Conservation (phyloP, 108 stramenopile species). For the Nannochloropsis gaditana region DNA sequence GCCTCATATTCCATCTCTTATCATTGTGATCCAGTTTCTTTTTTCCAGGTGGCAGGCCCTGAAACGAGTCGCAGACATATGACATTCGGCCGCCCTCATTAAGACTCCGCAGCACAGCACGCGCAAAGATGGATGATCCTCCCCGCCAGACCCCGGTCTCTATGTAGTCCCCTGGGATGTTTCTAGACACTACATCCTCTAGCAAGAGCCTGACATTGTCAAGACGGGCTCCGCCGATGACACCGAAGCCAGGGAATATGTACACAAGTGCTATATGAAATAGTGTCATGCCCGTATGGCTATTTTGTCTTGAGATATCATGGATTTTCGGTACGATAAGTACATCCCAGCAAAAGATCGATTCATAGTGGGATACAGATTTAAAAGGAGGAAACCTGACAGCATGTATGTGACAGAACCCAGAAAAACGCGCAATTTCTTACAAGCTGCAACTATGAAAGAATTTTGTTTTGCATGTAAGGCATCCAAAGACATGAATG, state of each 20-base stretch:
- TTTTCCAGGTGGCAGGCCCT: constrained; percentile 34
- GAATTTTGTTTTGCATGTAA: too few species aligned
- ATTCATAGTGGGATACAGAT: neutral
- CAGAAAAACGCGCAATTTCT: too few species aligned
- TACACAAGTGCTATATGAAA: neutral
- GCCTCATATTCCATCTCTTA: constrained; percentile 35
- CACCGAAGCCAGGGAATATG: neutral
- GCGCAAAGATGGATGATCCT: neutral
- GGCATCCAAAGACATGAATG: too few species aligned
- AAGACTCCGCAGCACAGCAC: constrained; percentile 17
- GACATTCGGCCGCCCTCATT: neutral
- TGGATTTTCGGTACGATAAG: neutral
- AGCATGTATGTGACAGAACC: too few species aligned
- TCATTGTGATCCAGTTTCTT: constrained; percentile 25
- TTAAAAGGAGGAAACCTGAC: neutral
- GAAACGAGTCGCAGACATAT: constrained; percentile 32
- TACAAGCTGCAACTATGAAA: too few species aligned
- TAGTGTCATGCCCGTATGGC: too few species aligned
- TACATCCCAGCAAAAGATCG: too few species aligned
- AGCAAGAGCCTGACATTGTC: neutral
- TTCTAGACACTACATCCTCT: neutral
- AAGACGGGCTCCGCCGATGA: neutral
- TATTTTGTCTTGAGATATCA: too few species aligned
- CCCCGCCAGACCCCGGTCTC: constrained; percentile 34
- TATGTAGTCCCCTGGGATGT: neutral